These are phyloP conservation scores for Symbiodinium pilosum DNA, from an alignment of 73 alveolate genomes.

Conservation along the genomic window DNA sequence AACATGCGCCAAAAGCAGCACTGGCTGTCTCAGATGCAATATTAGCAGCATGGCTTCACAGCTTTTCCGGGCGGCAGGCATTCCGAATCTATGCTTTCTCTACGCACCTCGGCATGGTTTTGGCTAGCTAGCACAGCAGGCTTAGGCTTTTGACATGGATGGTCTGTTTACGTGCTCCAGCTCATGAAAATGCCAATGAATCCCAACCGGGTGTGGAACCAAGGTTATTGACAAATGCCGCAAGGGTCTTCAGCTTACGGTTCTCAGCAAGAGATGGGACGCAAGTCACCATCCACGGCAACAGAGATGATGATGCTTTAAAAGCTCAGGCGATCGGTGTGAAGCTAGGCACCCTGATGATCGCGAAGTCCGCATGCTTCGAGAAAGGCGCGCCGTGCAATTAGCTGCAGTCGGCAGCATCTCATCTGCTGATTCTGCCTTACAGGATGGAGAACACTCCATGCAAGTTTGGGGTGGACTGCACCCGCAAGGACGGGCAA, in stretches of 20 bases:
- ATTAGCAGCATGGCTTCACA: too few species aligned
- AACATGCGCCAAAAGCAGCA: too few species aligned
- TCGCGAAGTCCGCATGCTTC: constrained; percentile 67
- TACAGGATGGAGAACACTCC: constrained; percentile 91
- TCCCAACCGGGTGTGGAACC: background rate
- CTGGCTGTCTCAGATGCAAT: too few species aligned
- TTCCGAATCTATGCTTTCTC: constrained; percentile 72
- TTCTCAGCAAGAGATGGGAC: background rate
- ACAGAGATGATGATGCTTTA: background rate
- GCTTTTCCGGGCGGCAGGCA: background rate
- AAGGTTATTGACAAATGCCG: constrained; percentile 77
- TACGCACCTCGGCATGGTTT: background rate
- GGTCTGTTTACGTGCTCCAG: too few species aligned
- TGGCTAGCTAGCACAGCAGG: too few species aligned
- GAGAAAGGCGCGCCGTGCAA: background rate
- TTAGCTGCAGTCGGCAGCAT: background rate
- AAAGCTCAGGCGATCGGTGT: constrained; percentile 45
- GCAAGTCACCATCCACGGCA: too few species aligned
- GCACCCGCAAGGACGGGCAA: constrained; percentile 84
- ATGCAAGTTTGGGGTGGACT: constrained; percentile 70
- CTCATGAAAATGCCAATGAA: background rate
- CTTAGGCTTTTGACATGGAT: too few species aligned
- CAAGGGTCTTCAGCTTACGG: constrained; percentile 10
- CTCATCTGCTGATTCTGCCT: background rate
- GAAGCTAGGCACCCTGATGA: constrained; percentile 72